Conservation (phyloP, 345 rosid genomes). For the Eucalyptus melliodora region DNA sequence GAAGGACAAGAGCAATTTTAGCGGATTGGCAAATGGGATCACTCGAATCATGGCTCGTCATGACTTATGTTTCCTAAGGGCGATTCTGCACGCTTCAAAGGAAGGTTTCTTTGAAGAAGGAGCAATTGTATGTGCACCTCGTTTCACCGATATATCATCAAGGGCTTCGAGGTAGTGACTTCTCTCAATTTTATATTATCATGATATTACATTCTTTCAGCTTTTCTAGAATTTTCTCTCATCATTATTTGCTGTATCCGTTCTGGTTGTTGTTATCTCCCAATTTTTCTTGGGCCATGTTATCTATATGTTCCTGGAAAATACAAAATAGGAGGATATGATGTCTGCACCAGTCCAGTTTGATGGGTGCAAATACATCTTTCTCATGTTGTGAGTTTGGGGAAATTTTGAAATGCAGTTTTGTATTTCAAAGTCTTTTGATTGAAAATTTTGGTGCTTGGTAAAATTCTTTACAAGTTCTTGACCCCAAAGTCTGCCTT, state of each 20-base stretch:
- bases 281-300: not conserved
- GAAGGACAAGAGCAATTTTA: conserved; percentile 10
- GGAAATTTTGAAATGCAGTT: not conserved
- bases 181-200: not conserved
- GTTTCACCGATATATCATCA: conserved; percentile 29
- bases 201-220: not conserved
- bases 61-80: conserved; percentile 61
- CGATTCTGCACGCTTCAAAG: conserved; percentile 61
- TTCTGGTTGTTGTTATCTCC: not conserved
- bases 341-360: not conserved
- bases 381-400: not conserved
- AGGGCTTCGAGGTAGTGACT: conserved; percentile 35
- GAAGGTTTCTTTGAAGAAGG: conserved; percentile 86
- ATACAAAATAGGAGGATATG: not conserved
- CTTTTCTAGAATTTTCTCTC: not conserved
- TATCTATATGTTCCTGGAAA: not conserved
- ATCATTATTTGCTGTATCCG: not conserved
- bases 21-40: conserved; percentile 1
- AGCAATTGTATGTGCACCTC: conserved; percentile 70
- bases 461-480: not conserved
- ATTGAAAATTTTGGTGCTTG: not conserved
- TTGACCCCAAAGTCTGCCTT: not conserved
- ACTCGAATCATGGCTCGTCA: conserved; percentile 6
- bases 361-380: not conserved
- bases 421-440: not conserved